Percentiles rank a stretch among this genome's conserved stretches.
These are phyloP conservation scores for Cynara cardunculus DNA, from an alignment of 129 eudicot genomes.

Conservation along the genomic window DNA sequence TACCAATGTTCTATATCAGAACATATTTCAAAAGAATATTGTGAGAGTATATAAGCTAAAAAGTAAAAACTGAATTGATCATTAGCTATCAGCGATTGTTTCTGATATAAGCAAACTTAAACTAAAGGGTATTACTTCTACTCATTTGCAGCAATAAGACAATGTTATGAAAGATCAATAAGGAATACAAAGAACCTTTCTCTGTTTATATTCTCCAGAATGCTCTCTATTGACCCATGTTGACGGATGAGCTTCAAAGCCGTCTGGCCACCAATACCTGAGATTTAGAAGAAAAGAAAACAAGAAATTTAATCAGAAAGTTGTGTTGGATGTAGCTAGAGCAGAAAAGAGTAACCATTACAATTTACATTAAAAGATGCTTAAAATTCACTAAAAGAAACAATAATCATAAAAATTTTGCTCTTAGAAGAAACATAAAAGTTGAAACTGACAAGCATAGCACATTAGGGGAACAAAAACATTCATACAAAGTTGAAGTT, in stretches of 20 bases:
- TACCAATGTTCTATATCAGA: neutral
- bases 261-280: constrained; percentile 92
- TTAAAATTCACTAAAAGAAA: neutral
- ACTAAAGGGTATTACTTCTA: neutral
- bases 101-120: neutral
- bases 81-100: neutral
- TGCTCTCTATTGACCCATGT: constrained; percentile 87
- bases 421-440: neutral
- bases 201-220: constrained; percentile 82
- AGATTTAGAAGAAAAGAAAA: neutral
- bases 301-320: neutral
- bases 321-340: neutral
- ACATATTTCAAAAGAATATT: neutral
- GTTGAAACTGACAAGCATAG: too few relatives aligned
- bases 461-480: too few relatives aligned
- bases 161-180: neutral
- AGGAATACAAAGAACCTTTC: constrained; percentile 59
- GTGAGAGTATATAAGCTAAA: neutral
- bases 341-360: neutral
- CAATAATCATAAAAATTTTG: neutral
- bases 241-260: constrained; percentile 94
- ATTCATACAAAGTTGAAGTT: too few relatives aligned
- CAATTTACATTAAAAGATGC: neutral
- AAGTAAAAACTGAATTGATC: neutral
- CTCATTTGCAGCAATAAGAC: neutral